phyloP scores from a whole-genome alignment of 1,139 yeast species.

The Blastobotrys ciferrii region DNA sequence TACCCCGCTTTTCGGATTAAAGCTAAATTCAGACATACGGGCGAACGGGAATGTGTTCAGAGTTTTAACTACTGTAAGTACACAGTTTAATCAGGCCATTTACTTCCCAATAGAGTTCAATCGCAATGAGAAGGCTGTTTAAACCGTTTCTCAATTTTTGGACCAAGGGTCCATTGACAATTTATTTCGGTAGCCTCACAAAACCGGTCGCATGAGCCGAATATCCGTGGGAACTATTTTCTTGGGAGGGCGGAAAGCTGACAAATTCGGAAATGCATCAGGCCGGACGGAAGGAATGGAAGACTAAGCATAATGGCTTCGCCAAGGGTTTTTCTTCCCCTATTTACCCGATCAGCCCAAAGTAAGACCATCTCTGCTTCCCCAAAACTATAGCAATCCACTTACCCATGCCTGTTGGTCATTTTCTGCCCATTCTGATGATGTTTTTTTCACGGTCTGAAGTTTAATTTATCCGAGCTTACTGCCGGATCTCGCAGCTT shows the following conservation, averaged over 20 bases:
- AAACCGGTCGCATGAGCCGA: too few species aligned
- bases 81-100: too few species aligned
- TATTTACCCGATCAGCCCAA: neutral
- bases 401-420: neutral
- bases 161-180: too few species aligned
- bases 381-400: neutral
- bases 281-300: neutral
- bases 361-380: neutral
- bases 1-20: neutral
- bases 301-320: neutral
- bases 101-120: too few species aligned
- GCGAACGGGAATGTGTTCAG: neutral
- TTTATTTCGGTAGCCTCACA: too few species aligned
- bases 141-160: too few species aligned
- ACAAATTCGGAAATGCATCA: neutral
- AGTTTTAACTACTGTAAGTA: too few species aligned
- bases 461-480: neutral
- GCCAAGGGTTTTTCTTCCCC: neutral
- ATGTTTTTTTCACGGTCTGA: neutral
- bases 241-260: too few species aligned
- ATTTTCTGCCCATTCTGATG: neutral
- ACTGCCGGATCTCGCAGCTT: neutral
- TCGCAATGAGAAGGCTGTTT: too few species aligned
- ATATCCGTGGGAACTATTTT: too few species aligned
- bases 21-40: neutral